Base-by-base conservation (phyloP, 257 asterid species). In the Capsicum rhomboideum region DNA sequence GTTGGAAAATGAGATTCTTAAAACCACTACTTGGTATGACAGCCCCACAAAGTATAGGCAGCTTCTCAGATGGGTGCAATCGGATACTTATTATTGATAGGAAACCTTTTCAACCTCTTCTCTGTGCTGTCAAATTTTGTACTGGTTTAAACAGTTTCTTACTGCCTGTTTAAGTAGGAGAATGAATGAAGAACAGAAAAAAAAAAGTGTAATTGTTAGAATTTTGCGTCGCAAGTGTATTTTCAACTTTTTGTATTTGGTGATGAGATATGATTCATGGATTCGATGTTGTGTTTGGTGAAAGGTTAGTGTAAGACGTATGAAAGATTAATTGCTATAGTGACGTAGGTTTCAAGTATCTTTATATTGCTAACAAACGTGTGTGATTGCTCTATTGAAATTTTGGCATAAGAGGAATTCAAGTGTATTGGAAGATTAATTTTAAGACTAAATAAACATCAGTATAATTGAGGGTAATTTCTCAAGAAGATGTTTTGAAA, bases 1-100 rank as follows among this genome's bases (percentile, higher is more conserved):
- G 97, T 84, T 94, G 85, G 94, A 87, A 82, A 91, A 86, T 5
- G 92, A 49, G 75, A 91, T 95, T 67, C 18, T 92, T 37, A 89
- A 64, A 13, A 95, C 98, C 29, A 67, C 86, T 0, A 94, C 99
- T 1, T 46, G 80, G 92, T 95, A 85, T 67, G 96, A 93, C 85
- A 26, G 88, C 86, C 97, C 98, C 2, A 66, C 46, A 23, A 93
- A 92, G 88, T 92, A 90, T 81, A 83, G 68, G 72, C 83, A 59
- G 21, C 50, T 89, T 28, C 29, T 84, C 74, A 50, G 86, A 80
- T 80, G 74, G 80, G 64, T 66, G 5, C 63, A 82, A 2, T 82
- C 86, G 6, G 14, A 40, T n/a, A 44, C 82, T 46, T 46, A 75
- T 16, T 74, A 85, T 20, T 81, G 86, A 79, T 44, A 71, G 18